Conservation (phyloP, 257 asterid genomes). For the Nicotiana tomentosiformis region DNA sequence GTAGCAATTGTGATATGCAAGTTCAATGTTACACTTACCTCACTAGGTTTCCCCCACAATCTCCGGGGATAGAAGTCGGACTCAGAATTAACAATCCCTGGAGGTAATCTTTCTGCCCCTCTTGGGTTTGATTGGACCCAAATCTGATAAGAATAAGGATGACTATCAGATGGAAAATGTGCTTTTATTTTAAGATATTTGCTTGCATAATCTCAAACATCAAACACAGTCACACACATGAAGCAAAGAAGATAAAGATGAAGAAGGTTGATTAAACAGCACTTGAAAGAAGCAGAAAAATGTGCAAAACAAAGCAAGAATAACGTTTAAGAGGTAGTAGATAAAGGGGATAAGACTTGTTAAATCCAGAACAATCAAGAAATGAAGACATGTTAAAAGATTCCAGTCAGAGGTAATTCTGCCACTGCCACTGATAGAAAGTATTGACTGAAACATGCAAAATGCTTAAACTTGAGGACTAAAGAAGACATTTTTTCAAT, state of each 20-base stretch:
- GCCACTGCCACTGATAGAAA: background rate
- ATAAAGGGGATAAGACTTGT: background rate
- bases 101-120: conserved; percentile 86
- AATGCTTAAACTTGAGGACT: background rate
- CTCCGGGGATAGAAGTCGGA: conserved; percentile 66
- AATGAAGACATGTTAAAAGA: background rate
- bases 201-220: conserved; percentile 5
- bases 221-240: background rate
- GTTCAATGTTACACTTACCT: conserved; percentile 37
- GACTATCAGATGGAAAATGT: background rate
- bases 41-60: conserved; percentile 78
- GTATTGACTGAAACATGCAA: background rate
- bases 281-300: background rate
- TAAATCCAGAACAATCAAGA: background rate
- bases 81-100: conserved; percentile 51
- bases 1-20: background rate
- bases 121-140: conserved; percentile 79
- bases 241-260: background rate
- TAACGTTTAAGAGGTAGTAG: background rate
- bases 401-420: background rate
- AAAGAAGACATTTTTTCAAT: background rate
- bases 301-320: background rate
- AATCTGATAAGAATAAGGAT: conserved; percentile 32
- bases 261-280: background rate
- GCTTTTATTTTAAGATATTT: conserved; percentile 21